Conservation (phyloP, 1,284 basidiomycete species). For the Sanghuangporus baumii region DNA sequence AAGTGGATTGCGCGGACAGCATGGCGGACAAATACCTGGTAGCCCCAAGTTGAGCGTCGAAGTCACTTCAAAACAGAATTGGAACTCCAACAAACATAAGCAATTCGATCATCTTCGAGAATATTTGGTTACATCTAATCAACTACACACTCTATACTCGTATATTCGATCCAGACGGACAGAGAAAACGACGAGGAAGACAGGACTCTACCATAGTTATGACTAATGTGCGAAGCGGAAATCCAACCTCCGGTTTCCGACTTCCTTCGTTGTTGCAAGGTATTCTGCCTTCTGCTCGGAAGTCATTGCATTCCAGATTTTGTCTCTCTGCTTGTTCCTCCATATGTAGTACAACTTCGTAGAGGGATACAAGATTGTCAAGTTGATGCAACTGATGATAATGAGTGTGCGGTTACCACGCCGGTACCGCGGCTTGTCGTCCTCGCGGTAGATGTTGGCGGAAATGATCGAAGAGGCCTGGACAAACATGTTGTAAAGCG, state of each 20-base stretch:
- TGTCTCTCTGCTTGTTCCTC: constrained; percentile 43
- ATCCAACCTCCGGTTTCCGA: constrained; percentile 37
- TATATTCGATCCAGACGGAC: too few species aligned
- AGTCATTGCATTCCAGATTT: constrained; percentile 48
- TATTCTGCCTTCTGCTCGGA: constrained; percentile 38
- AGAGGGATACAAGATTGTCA: constrained; percentile 43
- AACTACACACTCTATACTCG: too few species aligned
- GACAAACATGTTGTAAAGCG: constrained; percentile 53
- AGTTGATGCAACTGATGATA: constrained; percentile 39
- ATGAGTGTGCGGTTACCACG: constrained; percentile 46
- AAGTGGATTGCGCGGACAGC: too few species aligned
- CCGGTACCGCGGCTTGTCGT: constrained; percentile 47
- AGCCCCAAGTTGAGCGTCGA: too few species aligned
- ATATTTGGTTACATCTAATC: too few species aligned
- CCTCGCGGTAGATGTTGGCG: constrained; percentile 43
- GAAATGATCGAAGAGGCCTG: constrained; percentile 41
- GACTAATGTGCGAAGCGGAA: constrained; percentile 39
- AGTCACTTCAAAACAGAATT: too few species aligned
- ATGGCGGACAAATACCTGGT: too few species aligned
- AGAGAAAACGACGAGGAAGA: too few species aligned
- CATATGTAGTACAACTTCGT: constrained; percentile 48
- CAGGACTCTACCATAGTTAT: too few species aligned
- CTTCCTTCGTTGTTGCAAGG: constrained; percentile 36
- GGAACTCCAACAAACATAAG: too few species aligned
- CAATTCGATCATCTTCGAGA: too few species aligned